Conservation (phyloP, 2,329 filamentous ascomycete genomes). For the Claviceps sorghi region DNA sequence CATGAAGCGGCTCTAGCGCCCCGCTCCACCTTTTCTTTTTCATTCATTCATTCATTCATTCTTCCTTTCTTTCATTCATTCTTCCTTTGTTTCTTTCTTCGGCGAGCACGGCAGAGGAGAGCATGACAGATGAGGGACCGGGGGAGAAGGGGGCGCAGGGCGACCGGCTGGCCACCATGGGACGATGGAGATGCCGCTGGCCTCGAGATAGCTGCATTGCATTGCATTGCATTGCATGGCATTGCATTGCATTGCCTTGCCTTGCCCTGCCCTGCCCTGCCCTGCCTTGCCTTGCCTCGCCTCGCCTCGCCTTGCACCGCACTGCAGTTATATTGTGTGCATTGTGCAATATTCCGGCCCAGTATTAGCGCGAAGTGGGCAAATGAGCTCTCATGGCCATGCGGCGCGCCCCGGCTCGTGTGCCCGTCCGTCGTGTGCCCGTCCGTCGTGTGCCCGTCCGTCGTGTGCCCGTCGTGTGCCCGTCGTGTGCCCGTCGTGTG, state of each 20-base stretch:
- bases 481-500: too few relatives aligned
- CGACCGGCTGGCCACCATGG: neutral
- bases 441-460: too few relatives aligned
- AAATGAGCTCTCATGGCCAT: neutral
- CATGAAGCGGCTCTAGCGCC: too few relatives aligned
- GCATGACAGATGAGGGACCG: neutral
- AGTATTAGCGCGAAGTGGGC: neutral
- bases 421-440: too few relatives aligned
- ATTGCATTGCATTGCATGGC: neutral
- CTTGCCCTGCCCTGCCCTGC: too few relatives aligned
- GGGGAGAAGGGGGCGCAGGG: neutral
- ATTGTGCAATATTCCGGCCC: conserved; percentile 1
- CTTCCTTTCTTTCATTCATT: too few relatives aligned
- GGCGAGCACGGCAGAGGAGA: neutral
- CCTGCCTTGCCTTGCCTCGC: neutral
- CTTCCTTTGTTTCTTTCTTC: too few relatives aligned
- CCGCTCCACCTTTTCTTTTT: too few relatives aligned
- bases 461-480: too few relatives aligned
- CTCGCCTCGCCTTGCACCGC: neutral
- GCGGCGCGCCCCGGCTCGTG: neutral
- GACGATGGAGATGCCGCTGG: neutral
- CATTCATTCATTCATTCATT: too few relatives aligned
- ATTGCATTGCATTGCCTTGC: neutral
- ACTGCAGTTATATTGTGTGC: neutral
- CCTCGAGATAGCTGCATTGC: neutral